Percentiles rank a stretch among this genome's conserved stretches.
Conservation (phyloP, 2,329 filamentous ascomycete species). For the Colletotrichum sp. region DNA sequence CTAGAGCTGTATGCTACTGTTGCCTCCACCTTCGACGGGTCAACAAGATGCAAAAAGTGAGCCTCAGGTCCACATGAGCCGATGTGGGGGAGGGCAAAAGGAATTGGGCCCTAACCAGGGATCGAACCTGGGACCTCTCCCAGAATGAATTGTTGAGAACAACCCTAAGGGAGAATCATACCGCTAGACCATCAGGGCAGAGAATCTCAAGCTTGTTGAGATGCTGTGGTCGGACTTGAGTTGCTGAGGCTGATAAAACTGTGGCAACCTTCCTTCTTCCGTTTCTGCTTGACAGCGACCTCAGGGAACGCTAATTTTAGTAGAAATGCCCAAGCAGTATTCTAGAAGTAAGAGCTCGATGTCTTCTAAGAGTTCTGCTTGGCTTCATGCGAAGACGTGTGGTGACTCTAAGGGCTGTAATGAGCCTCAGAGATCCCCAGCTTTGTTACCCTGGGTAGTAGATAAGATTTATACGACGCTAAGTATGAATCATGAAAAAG, state of each 20-base stretch:
- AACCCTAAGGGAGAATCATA: conserved; percentile 11
- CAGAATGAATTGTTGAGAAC: not conserved
- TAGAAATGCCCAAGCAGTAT: not conserved
- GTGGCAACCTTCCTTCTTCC: accelerated
- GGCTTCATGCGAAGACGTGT: not conserved
- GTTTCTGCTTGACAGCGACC: not conserved
- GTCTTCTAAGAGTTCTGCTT: not conserved
- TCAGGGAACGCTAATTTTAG: not conserved
- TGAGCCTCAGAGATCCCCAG: not conserved
- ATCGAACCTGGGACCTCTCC: conserved; percentile 10
- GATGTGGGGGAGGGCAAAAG: not conserved
- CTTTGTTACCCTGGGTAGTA: not conserved
- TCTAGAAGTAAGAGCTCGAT: not conserved
- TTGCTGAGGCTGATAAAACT: not conserved
- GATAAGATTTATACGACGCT: not conserved
- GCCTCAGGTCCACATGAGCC: not conserved
- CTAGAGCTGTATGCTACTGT: not conserved
- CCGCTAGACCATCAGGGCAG: conserved; percentile 4
- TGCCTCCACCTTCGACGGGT: not conserved
- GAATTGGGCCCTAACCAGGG: not conserved
- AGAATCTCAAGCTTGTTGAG: not conserved
- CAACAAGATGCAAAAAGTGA: not conserved
- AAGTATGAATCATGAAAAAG: not conserved
- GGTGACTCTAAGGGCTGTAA: not conserved
- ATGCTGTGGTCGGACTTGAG: not conserved